Evolutionary conservation across 2,329 filamentous ascomycete species (phyloP), one percentile per base, ranked within the genome.

Genomic region (Eutypa lata): DNA sequence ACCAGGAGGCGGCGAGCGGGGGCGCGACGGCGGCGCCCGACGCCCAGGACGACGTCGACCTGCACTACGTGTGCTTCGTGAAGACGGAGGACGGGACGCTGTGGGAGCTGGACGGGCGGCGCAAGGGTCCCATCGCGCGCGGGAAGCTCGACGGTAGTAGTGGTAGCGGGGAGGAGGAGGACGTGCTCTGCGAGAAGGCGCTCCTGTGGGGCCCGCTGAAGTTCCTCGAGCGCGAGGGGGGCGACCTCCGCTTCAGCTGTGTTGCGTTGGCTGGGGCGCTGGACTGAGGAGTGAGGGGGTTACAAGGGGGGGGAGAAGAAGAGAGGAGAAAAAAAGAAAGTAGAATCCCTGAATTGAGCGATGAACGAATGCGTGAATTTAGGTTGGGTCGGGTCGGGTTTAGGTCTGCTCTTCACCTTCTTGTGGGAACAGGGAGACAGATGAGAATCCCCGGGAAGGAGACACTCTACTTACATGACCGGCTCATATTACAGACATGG

Each of bases 61-160:
- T 97, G 62, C 94, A 99, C 75, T 97, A 96, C 69, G 93, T 97
- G 46, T 94, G 90, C 66, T 99, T 97, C 71, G 89, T 94, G 49
- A 94, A 92, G 76, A 77, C 77, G 31, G 73, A 73, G 49, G 84
- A 89, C 68, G 87, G 87, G 51, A 81, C 68, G 13, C 64, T 84
- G 37, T 84, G 81, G 80, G 82, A 85, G 73, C 75, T 85, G 11
- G 82, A 85, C 61, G 82, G 82, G 3, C 72, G 81, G 48, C 66
- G 79, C 52, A 84, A 82, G 68, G 82, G 82, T 0, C 82, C 82
- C 7, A 72, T 85, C 28, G 67, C 73, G 40, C 69, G 81, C 22
- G 88, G 87, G 0, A 65, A 72, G 43, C 68, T 92, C 49, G 75
- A 64, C 0, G 71, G 72, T 1, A 14, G 31, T 14, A 35, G 31